A percentile compares a stretch with the other conserved stretches of the same genome.
Evolutionary conservation across 2,329 filamentous ascomycete species (phyloP).

Genomic region (Colletotrichum kahawae): DNA sequence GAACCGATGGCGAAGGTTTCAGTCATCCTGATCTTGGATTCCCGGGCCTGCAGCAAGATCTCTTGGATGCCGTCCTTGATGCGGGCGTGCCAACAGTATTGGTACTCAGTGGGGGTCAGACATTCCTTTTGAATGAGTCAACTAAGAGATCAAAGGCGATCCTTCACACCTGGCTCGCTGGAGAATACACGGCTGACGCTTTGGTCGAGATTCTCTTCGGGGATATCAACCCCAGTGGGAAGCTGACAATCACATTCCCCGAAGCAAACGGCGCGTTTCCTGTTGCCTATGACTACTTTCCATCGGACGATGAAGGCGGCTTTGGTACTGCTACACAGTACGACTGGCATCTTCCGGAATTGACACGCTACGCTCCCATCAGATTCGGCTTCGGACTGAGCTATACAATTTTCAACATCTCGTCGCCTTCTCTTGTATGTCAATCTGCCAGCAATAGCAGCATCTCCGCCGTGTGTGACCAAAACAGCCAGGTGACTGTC

Average conservation of each 20-base stretch:
- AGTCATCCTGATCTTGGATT: slow-evolving; percentile 35
- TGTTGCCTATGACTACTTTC: slow-evolving; percentile 72
- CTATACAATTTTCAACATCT: slow-evolving; percentile 67
- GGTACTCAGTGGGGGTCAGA: slow-evolving; percentile 33
- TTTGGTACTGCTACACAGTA: slow-evolving; percentile 62
- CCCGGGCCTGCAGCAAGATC: slow-evolving; percentile 36
- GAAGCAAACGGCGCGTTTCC: slow-evolving; percentile 52
- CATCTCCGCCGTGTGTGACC: slow-evolving; percentile 33
- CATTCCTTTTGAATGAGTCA: slow-evolving; percentile 32
- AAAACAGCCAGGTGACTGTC: slow-evolving; percentile 41
- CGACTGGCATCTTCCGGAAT: slow-evolving; percentile 46
- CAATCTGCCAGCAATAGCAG: background rate
- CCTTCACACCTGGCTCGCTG: slow-evolving; percentile 66
- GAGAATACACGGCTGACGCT: slow-evolving; percentile 68
- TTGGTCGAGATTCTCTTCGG: slow-evolving; percentile 69
- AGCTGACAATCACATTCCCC: slow-evolving; percentile 49
- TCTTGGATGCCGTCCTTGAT: slow-evolving; percentile 36
- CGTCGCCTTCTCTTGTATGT: slow-evolving; percentile 23
- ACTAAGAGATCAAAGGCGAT: slow-evolving; percentile 54
- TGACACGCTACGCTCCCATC: slow-evolving; percentile 49
- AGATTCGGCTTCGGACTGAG: slow-evolving; percentile 69
- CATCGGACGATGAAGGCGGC: slow-evolving; percentile 61
- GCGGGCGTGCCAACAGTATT: slow-evolving; percentile 34
- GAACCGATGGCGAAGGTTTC: slow-evolving; percentile 39
- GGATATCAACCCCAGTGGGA: slow-evolving; percentile 58